These are phyloP conservation scores for Elasticomyces elasticus DNA, from an alignment of 495 filamentous ascomycete species.

Conservation along the genomic window DNA sequence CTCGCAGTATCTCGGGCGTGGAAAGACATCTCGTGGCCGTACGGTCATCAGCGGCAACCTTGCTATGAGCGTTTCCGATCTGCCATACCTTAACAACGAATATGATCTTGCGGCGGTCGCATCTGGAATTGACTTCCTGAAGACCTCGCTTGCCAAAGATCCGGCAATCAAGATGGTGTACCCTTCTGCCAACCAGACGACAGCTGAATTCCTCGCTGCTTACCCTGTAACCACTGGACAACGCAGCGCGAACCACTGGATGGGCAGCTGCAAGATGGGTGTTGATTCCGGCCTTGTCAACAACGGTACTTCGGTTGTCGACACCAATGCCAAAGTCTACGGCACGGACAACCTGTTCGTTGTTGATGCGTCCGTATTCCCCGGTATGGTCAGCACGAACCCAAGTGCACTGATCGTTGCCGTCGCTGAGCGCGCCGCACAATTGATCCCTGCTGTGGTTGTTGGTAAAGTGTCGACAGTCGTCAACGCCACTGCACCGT, in stretches of 20 bases:
- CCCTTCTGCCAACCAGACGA: conserved; percentile 42
- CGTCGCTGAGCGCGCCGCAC: conserved; percentile 47
- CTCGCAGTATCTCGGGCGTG: conserved; percentile 56
- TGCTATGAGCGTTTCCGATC: conserved; percentile 43
- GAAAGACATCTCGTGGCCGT: conserved; percentile 49
- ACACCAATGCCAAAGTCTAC: conserved; percentile 58
- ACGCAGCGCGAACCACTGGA: conserved; percentile 62
- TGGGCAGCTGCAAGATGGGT: conserved; percentile 55
- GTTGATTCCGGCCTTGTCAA: conserved; percentile 50
- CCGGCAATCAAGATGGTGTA: conserved; percentile 44
- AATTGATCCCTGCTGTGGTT: conserved; percentile 39
- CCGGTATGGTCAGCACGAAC: conserved; percentile 50
- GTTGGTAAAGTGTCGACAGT: background rate
- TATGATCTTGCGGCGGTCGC: conserved; percentile 42
- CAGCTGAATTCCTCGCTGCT: conserved; percentile 44
- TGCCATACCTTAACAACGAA: conserved; percentile 45
- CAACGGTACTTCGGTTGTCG: conserved; percentile 59
- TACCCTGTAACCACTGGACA: conserved; percentile 38
- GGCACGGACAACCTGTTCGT: conserved; percentile 62
- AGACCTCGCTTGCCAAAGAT: conserved; percentile 43
- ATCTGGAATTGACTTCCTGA: conserved; percentile 49
- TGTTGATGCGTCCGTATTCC: conserved; percentile 55
- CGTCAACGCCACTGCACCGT: background rate
- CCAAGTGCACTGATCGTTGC: conserved; percentile 50
- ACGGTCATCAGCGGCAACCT: conserved; percentile 51